Conservation (phyloP, 2,329 filamentous ascomycete genomes). For the Aspergillus felis region DNA sequence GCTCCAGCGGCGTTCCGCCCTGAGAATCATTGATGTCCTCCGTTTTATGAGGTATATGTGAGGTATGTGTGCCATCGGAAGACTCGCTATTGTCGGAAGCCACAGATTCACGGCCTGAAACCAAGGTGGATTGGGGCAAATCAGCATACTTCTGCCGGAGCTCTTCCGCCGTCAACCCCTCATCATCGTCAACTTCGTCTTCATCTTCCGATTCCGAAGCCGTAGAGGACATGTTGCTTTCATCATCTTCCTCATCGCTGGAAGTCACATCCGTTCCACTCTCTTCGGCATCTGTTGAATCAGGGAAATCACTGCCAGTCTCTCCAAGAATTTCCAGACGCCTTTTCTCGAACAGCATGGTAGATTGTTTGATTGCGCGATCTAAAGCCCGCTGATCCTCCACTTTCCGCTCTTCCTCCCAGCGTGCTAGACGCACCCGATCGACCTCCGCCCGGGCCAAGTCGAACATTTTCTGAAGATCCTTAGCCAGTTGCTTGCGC, state of each 20-base stretch:
- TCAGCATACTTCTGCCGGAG: constrained; percentile 46
- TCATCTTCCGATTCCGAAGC: constrained; percentile 41
- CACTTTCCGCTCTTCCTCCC: constrained; percentile 54
- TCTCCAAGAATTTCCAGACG: constrained; percentile 44
- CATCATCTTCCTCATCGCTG: constrained; percentile 57
- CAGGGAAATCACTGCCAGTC: constrained; percentile 65
- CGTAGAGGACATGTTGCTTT: constrained; percentile 48
- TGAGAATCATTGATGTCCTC: constrained; percentile 19
- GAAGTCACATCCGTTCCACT: constrained; percentile 39
- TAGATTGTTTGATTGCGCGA: constrained; percentile 50
- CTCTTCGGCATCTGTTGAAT: constrained; percentile 55
- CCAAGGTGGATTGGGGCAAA: constrained; percentile 26
- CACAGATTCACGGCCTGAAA: constrained; percentile 22
- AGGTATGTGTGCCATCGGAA: constrained; percentile 16
- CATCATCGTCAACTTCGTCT: constrained; percentile 40
- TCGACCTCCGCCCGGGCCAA: constrained; percentile 57
- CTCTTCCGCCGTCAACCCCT: constrained; percentile 44
- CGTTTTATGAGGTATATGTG: constrained; percentile 16
- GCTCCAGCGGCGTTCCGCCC: constrained; percentile 23
- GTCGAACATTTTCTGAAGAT: constrained; percentile 60
- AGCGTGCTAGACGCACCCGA: constrained; percentile 51
- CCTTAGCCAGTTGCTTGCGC: constrained; percentile 68
- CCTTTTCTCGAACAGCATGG: constrained; percentile 46
- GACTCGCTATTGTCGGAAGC: constrained; percentile 17
- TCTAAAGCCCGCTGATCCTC: constrained; percentile 52